phyloP scores from a whole-genome alignment of 495 filamentous ascomycete genomes.

The Endocarpon pusillum region DNA sequence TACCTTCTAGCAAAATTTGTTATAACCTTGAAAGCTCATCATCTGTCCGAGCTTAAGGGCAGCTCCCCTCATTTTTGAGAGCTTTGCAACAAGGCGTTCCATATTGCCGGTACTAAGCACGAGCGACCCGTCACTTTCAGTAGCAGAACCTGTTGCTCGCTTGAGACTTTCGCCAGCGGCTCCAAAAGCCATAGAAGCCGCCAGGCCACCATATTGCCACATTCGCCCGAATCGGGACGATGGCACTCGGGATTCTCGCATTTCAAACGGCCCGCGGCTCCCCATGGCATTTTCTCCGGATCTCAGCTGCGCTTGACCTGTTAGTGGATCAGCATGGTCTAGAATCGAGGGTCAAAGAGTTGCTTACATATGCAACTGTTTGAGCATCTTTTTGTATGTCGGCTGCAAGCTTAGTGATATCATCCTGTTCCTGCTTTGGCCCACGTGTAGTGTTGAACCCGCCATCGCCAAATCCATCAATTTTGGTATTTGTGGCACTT shows the following conservation, averaged over 20 bases:
- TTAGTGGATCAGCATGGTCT: conserved; percentile 25
- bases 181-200: conserved; percentile 91
- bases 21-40: conserved; percentile 75
- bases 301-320: conserved; percentile 16
- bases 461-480: too few relatives aligned
- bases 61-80: conserved; percentile 93
- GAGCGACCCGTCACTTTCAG: conserved; percentile 44
- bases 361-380: conserved; percentile 8
- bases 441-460: too few relatives aligned
- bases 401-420: conserved; percentile 17
- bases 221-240: conserved; percentile 71
- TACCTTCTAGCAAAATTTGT: not conserved
- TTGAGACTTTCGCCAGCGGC: conserved; percentile 70
- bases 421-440: conserved; percentile 6
- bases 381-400: conserved; percentile 18
- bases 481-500: too few relatives aligned
- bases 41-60: conserved; percentile 95
- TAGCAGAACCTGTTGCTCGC: conserved; percentile 42
- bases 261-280: conserved; percentile 43
- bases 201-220: conserved; percentile 89
- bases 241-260: conserved; percentile 80
- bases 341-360: not conserved
- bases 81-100: conserved; percentile 77
- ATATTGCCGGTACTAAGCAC: conserved; percentile 83
- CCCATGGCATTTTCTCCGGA: conserved; percentile 5